Conservation (phyloP, 306 rosid genomes). For the Quercus cerris region DNA sequence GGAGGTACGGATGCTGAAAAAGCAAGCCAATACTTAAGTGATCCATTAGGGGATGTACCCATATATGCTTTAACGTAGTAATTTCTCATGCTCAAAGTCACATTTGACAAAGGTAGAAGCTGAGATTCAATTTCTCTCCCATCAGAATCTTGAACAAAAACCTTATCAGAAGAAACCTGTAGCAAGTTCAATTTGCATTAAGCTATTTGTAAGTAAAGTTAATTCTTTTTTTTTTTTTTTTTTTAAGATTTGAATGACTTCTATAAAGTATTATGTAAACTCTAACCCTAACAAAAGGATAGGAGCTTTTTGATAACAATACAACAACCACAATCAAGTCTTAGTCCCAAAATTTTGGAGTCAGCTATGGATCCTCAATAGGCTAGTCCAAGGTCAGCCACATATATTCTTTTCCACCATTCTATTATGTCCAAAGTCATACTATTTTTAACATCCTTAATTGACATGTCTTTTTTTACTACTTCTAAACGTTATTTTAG, state of each 20-base stretch:
- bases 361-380: too few relatives aligned
- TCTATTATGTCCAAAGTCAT: too few relatives aligned
- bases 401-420: too few relatives aligned
- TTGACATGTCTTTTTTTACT: too few relatives aligned
- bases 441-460: too few relatives aligned
- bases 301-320: not conserved
- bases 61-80: slow-evolving; percentile 52
- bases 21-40: slow-evolving; percentile 69
- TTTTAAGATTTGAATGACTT: not conserved
- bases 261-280: not conserved
- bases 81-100: slow-evolving; percentile 44
- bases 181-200: slow-evolving; percentile 19
- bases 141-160: slow-evolving; percentile 57
- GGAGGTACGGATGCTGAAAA: slow-evolving; percentile 80
- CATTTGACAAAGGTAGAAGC: slow-evolving; percentile 59
- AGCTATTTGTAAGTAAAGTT: not conserved
- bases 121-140: slow-evolving; percentile 76
- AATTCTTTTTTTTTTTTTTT: not conserved
- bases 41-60: slow-evolving; percentile 50
- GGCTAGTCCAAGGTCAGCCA: too few relatives aligned
- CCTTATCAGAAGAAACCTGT: slow-evolving; percentile 56
- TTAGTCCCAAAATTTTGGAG: too few relatives aligned
- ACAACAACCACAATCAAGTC: too few relatives aligned
- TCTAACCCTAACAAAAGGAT: not conserved
- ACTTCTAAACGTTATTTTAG: too few relatives aligned